These are phyloP conservation scores for Colletotrichum sp. DNA, from an alignment of 2,329 filamentous ascomycete species.

Conservation along the genomic window DNA sequence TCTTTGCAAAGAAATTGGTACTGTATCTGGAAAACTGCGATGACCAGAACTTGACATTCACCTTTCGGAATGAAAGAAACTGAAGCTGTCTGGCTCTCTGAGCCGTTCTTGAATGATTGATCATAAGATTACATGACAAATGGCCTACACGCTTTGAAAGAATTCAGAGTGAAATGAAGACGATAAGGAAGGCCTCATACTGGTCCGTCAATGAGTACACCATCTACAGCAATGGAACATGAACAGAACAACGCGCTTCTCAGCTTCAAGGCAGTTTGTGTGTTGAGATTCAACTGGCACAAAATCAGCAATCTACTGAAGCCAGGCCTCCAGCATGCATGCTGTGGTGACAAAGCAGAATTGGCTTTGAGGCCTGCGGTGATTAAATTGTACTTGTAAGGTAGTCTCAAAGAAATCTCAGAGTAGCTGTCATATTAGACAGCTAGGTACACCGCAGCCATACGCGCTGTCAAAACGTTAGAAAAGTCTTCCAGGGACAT, in stretches of 20 bases:
- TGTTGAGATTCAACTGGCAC: neutral
- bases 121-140: neutral
- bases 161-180: neutral
- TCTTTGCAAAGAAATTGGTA: neutral
- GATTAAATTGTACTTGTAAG: too few relatives aligned
- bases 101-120: neutral
- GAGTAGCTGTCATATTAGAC: rapidly evolving
- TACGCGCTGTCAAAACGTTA: neutral
- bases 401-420: neutral
- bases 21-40: neutral
- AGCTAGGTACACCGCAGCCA: neutral
- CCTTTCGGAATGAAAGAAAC: neutral
- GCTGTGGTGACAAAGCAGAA: neutral
- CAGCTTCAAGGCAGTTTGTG: rapidly evolving
- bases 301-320: neutral
- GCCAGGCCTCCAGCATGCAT: neutral
- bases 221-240: neutral
- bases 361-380: neutral
- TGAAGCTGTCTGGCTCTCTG: rapidly evolving
- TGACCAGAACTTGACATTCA: neutral
- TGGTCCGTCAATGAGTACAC: neutral
- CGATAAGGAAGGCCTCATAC: neutral
- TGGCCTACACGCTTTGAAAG: neutral
- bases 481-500: rapidly evolving
- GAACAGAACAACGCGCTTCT: neutral